These are phyloP conservation scores for Byssothecium circinans DNA, from an alignment of 2,329 filamentous ascomycete species.

Conservation along the genomic window DNA sequence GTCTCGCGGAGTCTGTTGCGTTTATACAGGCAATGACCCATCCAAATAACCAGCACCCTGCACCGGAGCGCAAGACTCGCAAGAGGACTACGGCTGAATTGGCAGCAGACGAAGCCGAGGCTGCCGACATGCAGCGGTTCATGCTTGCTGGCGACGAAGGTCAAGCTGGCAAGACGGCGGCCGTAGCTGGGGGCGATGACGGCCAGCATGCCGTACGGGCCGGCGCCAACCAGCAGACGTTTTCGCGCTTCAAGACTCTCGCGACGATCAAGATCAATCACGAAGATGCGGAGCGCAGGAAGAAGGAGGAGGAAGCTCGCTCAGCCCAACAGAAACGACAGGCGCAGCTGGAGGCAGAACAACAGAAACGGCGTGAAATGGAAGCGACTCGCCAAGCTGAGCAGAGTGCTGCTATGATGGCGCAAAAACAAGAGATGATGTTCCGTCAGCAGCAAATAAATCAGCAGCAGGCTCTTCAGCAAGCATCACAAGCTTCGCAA, in stretches of 20 bases:
- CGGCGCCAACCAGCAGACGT: slow-evolving; percentile 78
- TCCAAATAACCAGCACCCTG: slow-evolving; percentile 73
- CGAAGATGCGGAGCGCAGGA: slow-evolving; percentile 65
- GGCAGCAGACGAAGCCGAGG: slow-evolving; percentile 89
- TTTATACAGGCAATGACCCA: slow-evolving; percentile 73
- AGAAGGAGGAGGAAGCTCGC: slow-evolving; percentile 54
- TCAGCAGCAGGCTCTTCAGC: slow-evolving; percentile 38
- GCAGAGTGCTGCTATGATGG: slow-evolving; percentile 19
- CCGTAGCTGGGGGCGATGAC: slow-evolving; percentile 68
- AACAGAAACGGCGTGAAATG: slow-evolving; percentile 38
- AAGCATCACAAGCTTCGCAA: slow-evolving; percentile 27
- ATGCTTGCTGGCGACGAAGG: slow-evolving; percentile 93
- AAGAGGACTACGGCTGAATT: slow-evolving; percentile 95
- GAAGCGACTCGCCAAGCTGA: slow-evolving; percentile 33
- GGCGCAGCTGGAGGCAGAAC: slow-evolving; percentile 38
- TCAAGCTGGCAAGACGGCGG: slow-evolving; percentile 60
- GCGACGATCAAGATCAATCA: slow-evolving; percentile 80
- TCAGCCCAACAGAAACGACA: slow-evolving; percentile 44
- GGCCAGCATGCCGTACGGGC: slow-evolving; percentile 57
- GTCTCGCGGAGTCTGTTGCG: slow-evolving; percentile 66
- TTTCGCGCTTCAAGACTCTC: slow-evolving; percentile 89
- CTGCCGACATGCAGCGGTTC: slow-evolving; percentile 84
- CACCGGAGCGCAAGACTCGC: slow-evolving; percentile 82
- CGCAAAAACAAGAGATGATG: slow-evolving; percentile 36
- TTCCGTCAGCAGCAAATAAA: slow-evolving; percentile 48